A percentile compares a stretch with the other conserved stretches of the same genome.
phyloP scores from a whole-genome alignment of 2,329 filamentous ascomycete species.

The Monascus ruber region DNA sequence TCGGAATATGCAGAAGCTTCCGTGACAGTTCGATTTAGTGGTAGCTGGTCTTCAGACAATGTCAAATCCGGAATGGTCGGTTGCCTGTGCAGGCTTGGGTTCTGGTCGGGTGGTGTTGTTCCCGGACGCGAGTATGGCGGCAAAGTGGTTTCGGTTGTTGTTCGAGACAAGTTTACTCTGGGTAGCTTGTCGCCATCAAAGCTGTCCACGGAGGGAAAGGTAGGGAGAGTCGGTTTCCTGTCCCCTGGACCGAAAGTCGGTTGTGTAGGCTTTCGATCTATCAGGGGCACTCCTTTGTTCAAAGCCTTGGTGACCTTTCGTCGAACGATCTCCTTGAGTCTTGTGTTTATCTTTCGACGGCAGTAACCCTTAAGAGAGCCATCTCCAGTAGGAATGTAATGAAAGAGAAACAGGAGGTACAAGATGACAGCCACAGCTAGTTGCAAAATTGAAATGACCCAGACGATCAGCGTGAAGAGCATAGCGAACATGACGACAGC shows the following conservation, averaged over 20 bases:
- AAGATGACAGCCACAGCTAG: slow-evolving; percentile 65
- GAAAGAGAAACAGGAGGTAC: slow-evolving; percentile 82
- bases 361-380: slow-evolving; percentile 77
- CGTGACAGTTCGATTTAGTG: slow-evolving; percentile 33
- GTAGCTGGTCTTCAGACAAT: slow-evolving; percentile 31
- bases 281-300: slow-evolving; percentile 56
- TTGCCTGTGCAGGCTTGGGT: slow-evolving; percentile 4
- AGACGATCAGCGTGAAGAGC: slow-evolving; percentile 83
- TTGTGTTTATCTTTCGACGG: slow-evolving; percentile 77
- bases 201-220: slow-evolving; percentile 48
- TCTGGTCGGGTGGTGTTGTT: slow-evolving; percentile 33
- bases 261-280: slow-evolving; percentile 41
- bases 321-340: slow-evolving; percentile 73
- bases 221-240: slow-evolving; percentile 36
- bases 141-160: slow-evolving; percentile 50
- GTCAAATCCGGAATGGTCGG: slow-evolving; percentile 32
- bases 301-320: slow-evolving; percentile 81
- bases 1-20: slow-evolving; percentile 41
- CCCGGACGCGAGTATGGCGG: slow-evolving; percentile 53
- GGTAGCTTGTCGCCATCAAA: slow-evolving; percentile 30
- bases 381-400: slow-evolving; percentile 75
- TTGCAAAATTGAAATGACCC: slow-evolving; percentile 66
- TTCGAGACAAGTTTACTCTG: slow-evolving; percentile 18
- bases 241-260: slow-evolving; percentile 17
- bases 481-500: slow-evolving; percentile 78